Percentiles rank a stretch among this genome's conserved stretches.
Conservation (phyloP, 1,139 yeast genomes). For the Yamadazyma siamensis region DNA sequence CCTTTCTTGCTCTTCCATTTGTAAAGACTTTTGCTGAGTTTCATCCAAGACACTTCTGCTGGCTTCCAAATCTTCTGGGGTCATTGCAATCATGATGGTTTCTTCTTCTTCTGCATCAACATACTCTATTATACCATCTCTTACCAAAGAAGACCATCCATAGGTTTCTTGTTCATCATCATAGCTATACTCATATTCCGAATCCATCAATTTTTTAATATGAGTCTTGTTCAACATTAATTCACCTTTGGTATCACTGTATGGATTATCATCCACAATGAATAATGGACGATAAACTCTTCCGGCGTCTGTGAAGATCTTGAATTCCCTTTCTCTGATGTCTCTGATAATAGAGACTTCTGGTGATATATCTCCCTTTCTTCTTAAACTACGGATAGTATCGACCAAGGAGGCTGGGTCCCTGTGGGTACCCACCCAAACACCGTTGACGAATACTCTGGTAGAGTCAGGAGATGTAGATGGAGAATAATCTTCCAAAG, state of each 20-base stretch:
- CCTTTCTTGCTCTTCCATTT: constrained; percentile 46
- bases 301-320: constrained; percentile 97
- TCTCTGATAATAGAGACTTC: constrained; percentile 97
- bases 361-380: constrained; percentile 93
- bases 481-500: constrained; percentile 93
- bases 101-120: constrained; percentile 98
- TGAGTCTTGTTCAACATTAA: constrained; percentile 83
- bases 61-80: constrained; percentile 91
- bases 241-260: constrained; percentile 73
- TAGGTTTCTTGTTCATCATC: constrained; percentile 54
- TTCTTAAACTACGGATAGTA: constrained; percentile 86
- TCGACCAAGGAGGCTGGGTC: constrained; percentile 90
- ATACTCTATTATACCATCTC: constrained; percentile 87
- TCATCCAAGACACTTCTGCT: constrained; percentile 50
- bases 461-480: constrained; percentile 90
- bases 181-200: constrained; percentile 62
- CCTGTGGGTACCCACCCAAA: constrained; percentile 98
- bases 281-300: constrained; percentile 95
- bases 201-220: constrained; percentile 63
- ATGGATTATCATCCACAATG: constrained; percentile 82
- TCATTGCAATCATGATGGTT: constrained; percentile 97
- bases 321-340: constrained; percentile 92
- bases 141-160: constrained; percentile 83
- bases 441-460: constrained; percentile 95
- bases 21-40: constrained; percentile 39